A percentile compares a stretch with the other conserved stretches of the same genome.
These are phyloP conservation scores for Hymenoscyphus linearis DNA, from an alignment of 2,329 filamentous ascomycete species.

Conservation along the genomic window DNA sequence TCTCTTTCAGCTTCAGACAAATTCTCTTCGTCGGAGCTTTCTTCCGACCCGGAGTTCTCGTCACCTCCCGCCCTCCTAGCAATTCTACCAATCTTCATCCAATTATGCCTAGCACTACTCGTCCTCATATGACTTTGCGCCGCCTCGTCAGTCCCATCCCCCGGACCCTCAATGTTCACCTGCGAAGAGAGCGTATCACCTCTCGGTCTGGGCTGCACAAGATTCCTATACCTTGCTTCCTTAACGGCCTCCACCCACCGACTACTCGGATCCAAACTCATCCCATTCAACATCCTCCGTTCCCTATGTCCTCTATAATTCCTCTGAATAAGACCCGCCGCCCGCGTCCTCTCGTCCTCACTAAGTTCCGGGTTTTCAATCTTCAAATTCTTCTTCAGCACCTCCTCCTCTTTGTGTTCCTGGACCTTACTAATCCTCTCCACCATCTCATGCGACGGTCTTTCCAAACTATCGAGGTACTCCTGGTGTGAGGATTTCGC, in stretches of 20 bases:
- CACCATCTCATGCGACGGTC: slow-evolving; percentile 36
- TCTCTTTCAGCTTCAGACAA: slow-evolving; percentile 36
- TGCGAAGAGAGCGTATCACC: slow-evolving; percentile 5
- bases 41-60: slow-evolving; percentile 36
- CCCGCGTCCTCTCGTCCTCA: slow-evolving; percentile 40
- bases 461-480: slow-evolving; percentile 28
- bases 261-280: slow-evolving; percentile 44
- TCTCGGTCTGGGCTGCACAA: slow-evolving; percentile 40
- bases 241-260: slow-evolving; percentile 41
- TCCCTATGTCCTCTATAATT: slow-evolving; percentile 74
- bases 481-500: slow-evolving; percentile 24
- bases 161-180: not conserved
- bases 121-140: slow-evolving; percentile 2
- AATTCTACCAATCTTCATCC: slow-evolving; percentile 68
- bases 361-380: slow-evolving; percentile 33
- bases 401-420: slow-evolving; percentile 31
- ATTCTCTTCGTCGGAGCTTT: slow-evolving; percentile 17
- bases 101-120: slow-evolving; percentile 56
- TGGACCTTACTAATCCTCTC: slow-evolving; percentile 46
- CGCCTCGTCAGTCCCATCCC: slow-evolving; percentile 2
- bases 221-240: slow-evolving; percentile 50
- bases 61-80: slow-evolving; percentile 69
- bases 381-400: slow-evolving; percentile 20
- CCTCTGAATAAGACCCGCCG: slow-evolving; percentile 58
- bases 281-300: slow-evolving; percentile 64